Evolutionary conservation across 768 basidiomycete species (phyloP), one percentile per base, ranked within the genome.

Genomic region (Lactarius deliciosus): DNA sequence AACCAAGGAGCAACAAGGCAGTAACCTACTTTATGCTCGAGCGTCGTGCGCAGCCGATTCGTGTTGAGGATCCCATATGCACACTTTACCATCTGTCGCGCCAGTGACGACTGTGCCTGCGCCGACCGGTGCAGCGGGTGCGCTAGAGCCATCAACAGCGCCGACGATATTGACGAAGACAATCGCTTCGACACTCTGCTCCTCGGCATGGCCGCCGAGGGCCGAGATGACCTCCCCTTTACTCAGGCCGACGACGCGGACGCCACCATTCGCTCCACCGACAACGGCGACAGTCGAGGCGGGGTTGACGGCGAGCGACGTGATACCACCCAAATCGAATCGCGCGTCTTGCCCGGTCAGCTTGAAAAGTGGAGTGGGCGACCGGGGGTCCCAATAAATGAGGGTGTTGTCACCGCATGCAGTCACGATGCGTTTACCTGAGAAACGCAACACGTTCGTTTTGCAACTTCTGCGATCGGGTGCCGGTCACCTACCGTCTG

Each of bases 1-100:
- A n/a, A 25, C 5, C 34, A 11, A 7, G 20, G 16, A 32, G 5
- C 5, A 1, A 43, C 16, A n/a, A 5, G 54, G 61, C 57, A 50
- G 61, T 56, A 47, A 79, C 85, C 60, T 68, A 96, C 96, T 76
- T 87, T 80, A 73, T 98, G 96, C 68, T 89, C 81, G 7, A 97
- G 79, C 16, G 91, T 94, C 20, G 89, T 83, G 64, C 97, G 84
- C 60, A 95, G 75, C 68, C 91, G 83, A 83, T 92, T 92, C 30
- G 93, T 96, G 59, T 83, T 83, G 53, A 96, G 81, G 81, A 78
- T 99, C 97, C 95, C 96, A 99, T 40, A 98, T 87, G 72, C 91
- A 94, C 20, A 88, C 90, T 74, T 94, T 96, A 0, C 95, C 94
- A 73, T 99, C 97, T 5, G 96, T 98, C 5, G 86, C 94, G 13